Conservation (phyloP, 768 basidiomycete genomes). For the Suillus variegatus region DNA sequence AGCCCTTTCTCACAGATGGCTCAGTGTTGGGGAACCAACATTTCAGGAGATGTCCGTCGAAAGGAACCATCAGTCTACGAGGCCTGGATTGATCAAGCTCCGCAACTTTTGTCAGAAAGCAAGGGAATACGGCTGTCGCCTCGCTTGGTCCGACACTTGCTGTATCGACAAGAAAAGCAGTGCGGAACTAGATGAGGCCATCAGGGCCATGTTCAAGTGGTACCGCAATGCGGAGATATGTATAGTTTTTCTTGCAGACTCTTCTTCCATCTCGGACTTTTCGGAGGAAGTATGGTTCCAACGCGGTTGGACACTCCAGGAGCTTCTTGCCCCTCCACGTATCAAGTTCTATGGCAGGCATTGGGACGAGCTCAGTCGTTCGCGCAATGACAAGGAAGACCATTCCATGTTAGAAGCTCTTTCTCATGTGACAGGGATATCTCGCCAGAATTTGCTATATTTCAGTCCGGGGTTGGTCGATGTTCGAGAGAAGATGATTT, state of each 20-base stretch:
- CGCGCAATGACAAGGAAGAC: conserved; percentile 23
- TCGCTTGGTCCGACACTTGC: conserved; percentile 28
- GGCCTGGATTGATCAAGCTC: conserved; percentile 17
- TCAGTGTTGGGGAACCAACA: background rate
- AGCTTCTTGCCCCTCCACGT: conserved; percentile 21
- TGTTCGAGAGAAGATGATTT: conserved; percentile 23
- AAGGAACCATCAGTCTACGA: background rate
- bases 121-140: conserved; percentile 14
- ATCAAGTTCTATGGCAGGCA: conserved; percentile 22
- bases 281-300: conserved; percentile 25
- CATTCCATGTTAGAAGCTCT: conserved; percentile 13
- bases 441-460: conserved; percentile 13
- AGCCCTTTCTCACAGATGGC: conserved; percentile 7
- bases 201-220: conserved; percentile 28
- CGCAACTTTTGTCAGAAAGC: conserved; percentile 17
- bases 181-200: conserved; percentile 31
- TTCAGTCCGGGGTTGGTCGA: conserved; percentile 23
- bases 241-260: conserved; percentile 18
- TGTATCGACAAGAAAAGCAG: conserved; percentile 31
- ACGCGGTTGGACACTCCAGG: conserved; percentile 17
- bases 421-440: conserved; percentile 17
- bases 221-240: conserved; percentile 26
- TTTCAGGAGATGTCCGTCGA: conserved; percentile 8
- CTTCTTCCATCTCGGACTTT: conserved; percentile 9
- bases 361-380: conserved; percentile 17